A percentile compares a stretch with the other conserved stretches of the same genome.
Conservation (phyloP, 148 eudicot species). For the Camellia granthamiana region DNA sequence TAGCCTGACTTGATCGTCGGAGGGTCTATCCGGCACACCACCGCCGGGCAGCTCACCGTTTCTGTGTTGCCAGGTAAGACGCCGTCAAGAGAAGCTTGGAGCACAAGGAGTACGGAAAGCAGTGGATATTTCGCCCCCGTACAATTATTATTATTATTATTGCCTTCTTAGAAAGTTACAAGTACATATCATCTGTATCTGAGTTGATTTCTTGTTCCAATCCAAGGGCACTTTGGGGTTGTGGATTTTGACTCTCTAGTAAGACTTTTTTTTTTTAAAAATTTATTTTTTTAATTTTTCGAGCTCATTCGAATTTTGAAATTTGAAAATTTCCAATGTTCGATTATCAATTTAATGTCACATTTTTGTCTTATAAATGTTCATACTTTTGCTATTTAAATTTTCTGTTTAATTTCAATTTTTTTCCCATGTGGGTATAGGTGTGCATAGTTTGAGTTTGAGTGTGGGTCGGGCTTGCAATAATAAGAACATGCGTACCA, state of each 20-base stretch:
- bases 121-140: no score
- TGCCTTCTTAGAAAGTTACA: background rate
- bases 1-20: no score
- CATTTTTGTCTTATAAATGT: background rate
- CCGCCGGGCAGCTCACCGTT: no score
- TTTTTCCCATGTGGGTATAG: background rate
- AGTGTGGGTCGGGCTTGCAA: no score
- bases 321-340: constrained; percentile 3
- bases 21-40: no score
- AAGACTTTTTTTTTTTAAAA: background rate
- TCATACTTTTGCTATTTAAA: background rate
- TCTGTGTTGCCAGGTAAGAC: no score
- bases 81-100: no score
- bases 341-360: background rate
- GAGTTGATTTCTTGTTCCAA: constrained; percentile 11
- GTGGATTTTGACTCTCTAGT: constrained; percentile 22
- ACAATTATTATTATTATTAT: background rate
- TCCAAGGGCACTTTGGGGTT: constrained; percentile 27
- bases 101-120: no score
- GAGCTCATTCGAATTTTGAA: background rate
- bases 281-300: background rate
- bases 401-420: background rate
- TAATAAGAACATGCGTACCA: no score
- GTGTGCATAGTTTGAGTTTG: no score
- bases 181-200: background rate